phyloP scores from a whole-genome alignment of 2,329 filamentous ascomycete genomes.

The Mollisia scopiformis region DNA sequence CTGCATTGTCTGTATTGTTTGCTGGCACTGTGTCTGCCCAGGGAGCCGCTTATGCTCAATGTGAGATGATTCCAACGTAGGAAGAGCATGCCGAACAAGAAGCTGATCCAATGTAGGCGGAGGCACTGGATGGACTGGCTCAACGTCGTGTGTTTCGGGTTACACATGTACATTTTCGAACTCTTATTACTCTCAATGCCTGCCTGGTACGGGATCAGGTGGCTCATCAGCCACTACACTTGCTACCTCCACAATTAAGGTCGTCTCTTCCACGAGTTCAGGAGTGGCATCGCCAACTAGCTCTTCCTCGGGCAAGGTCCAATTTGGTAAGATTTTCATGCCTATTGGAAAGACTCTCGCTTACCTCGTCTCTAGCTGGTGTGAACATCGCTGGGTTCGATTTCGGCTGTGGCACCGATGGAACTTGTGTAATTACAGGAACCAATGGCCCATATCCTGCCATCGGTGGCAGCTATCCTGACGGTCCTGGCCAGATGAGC shows the following conservation, averaged over 20 bases:
- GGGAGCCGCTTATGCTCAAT: background rate
- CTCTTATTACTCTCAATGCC: background rate
- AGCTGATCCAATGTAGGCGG: background rate
- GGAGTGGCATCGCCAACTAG: background rate
- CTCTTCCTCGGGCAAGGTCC: background rate
- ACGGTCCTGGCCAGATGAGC: conserved; percentile 34
- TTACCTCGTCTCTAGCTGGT: conserved; percentile 19
- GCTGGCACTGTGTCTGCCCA: background rate
- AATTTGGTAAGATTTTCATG: background rate
- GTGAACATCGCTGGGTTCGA: conserved; percentile 45
- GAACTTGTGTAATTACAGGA: conserved; percentile 39
- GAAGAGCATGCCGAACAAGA: background rate
- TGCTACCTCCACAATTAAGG: background rate
- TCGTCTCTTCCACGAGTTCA: background rate
- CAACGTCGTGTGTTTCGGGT: background rate
- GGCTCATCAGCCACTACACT: background rate
- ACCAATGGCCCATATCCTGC: conserved; percentile 37
- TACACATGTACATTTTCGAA: background rate
- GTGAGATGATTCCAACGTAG: background rate
- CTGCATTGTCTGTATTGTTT: background rate
- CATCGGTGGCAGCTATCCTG: conserved; percentile 32
- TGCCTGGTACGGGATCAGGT: background rate
- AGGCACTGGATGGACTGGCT: background rate
- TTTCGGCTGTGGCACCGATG: conserved; percentile 47
- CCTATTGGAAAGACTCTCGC: background rate